Evolutionary conservation across 441 rosid genomes (phyloP), one percentile per base, ranked within the genome.

Genomic region (Adansonia rubrostipa): DNA sequence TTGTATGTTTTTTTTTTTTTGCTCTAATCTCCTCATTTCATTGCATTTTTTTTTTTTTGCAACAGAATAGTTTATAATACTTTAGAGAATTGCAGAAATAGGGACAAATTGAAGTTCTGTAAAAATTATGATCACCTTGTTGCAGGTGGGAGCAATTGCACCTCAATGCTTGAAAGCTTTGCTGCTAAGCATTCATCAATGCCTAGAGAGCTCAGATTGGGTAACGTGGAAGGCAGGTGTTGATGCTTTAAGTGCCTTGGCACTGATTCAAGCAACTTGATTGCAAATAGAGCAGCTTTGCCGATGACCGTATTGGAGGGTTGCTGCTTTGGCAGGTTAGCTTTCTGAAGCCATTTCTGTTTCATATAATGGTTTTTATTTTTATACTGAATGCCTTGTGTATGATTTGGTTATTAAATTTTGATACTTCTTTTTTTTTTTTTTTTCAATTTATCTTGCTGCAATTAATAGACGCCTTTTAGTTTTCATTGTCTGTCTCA

Each of bases 141-240:
- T 88, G 80, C 91, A 96, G 99, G 98, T 88, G 54, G 97, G 96
- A 83, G 96, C 99, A 65, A 87, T 96, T 86, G 90, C 93, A 77
- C 98, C 94, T 19, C 97, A 88, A 77, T 91, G 92, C 83, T 80
- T 94, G 81, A 97, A 92, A 19, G 79, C 92, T 44, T 86, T 96
- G 88, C 85, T 96, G 82, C 95, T 92, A 81, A 87, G 88, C 78
- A 91, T 94, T 74, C 95, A 90, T 77, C 98, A 90, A 10, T 94
- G 98, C 84, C 94, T 96, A 76, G 90, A 92, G 65, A 96, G 93
- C 86, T 79, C 98, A 76, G 99, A 96, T 88, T 96, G 99, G 99
- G 95, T 87, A 6, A 93, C 96, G 24, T 95, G 98, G 22, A 96
- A 96, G 83, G 98, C 98, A 80, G 98, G 98, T 69, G 93, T 98